Base-by-base conservation (phyloP, 768 basidiomycete genomes). In the Rubroboletus satanas region DNA sequence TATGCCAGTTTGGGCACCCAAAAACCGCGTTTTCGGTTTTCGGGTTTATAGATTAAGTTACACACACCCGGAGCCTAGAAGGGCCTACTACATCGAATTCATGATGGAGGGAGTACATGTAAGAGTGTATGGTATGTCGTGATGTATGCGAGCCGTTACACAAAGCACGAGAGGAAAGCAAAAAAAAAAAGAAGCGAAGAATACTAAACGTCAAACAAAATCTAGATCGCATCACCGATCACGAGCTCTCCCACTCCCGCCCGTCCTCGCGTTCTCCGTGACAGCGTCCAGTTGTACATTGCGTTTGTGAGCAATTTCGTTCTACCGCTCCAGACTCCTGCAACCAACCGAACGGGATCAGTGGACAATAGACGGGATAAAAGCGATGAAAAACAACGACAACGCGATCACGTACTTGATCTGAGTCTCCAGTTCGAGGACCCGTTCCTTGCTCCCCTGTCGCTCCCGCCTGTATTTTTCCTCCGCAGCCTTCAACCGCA, bases 401-500 rank as follows among this genome's bases (percentile, higher is more conserved):
- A 9, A 11, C 5, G 26, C 2, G 31, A 49, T 4, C 29, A 90
- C 91, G 80, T 33, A 93, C 91, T 83, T 88, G 59, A 90, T 71
- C 62, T 81, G 83, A 51, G 68, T 83, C 71, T 90, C 87, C 54
- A 93, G 73, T 71, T 93, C 89, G 11, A 70, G 62, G 1, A 88
- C 75, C 21, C 90, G 74, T 72, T 98, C 96, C 73, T 98, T 99
- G 42, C 87, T 83, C 4, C 96, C 97, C 64, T 98, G 95, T 56
- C 90, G 77, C 75, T 96, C 94, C 51, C 92, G 79, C 79, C 97
- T 98, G 60, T 93, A 84, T 67, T 85, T 86, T 77, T 98, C 95
- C 64, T 93, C 92, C 0, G 91, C 91, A 0, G 85, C 83, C 69
- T 85, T 86, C 58, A 94, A 66, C 17, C 90, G 74, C 14, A 82